Evolutionary conservation across 768 basidiomycete species (phyloP).

Genomic region (Hericium alpestre): DNA sequence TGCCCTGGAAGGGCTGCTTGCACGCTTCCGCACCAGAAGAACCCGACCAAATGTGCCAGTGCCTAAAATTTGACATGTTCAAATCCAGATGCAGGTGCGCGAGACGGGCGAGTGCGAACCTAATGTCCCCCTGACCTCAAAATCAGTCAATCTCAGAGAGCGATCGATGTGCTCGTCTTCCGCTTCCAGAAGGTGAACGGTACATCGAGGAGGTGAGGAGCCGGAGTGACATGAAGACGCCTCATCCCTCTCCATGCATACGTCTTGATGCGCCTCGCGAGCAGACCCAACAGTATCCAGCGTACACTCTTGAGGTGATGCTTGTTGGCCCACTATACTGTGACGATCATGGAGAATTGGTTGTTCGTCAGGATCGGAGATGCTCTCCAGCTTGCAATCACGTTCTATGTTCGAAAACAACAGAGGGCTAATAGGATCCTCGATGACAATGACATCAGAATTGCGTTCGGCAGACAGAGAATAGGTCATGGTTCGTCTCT

Average conservation of each 20-base stretch:
- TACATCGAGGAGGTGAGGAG: constrained; percentile 21
- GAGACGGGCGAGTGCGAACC: constrained; percentile 31
- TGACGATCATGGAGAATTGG: background rate
- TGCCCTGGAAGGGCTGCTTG: constrained; percentile 34
- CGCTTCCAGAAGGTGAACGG: constrained; percentile 55
- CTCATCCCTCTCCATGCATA: constrained; percentile 7
- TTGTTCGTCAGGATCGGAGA: background rate
- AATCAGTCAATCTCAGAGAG: constrained; percentile 56
- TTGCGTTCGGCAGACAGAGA: constrained; percentile 3
- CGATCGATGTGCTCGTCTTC: constrained; percentile 57
- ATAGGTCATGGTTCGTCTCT: background rate
- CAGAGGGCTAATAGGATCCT: constrained; percentile 6
- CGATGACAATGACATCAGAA: constrained; percentile 13
- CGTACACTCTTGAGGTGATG: background rate
- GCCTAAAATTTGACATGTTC: constrained; percentile 33
- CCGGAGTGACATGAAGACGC: constrained; percentile 11
- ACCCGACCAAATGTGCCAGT: constrained; percentile 96
- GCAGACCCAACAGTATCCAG: constrained; percentile 4
- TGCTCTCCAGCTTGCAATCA: constrained; percentile 1
- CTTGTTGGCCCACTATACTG: background rate
- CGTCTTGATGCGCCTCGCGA: constrained; percentile 4
- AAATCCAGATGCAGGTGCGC: too few relatives aligned
- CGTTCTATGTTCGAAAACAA: constrained; percentile 2
- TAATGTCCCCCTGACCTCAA: constrained; percentile 70
- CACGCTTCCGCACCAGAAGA: constrained; percentile 71